Conservation (phyloP, 768 basidiomycete species). For the Amanita inopinata region DNA sequence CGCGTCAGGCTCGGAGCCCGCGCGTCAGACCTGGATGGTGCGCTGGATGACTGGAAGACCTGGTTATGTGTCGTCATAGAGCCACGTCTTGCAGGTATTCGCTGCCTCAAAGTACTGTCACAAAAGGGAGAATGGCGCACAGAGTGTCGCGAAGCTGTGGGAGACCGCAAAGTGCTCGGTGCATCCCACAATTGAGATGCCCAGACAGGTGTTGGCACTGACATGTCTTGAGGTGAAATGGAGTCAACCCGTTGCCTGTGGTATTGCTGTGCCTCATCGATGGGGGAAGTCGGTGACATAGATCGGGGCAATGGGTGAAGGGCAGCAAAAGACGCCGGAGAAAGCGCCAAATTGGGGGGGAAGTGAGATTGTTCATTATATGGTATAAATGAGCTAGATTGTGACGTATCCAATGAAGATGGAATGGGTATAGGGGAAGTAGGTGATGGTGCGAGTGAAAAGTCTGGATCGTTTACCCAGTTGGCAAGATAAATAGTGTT, state of each 20-base stretch:
- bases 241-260: conserved; percentile 38
- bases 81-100: conserved; percentile 33
- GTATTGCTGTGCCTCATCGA: conserved; percentile 33
- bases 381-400: conserved; percentile 37
- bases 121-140: conserved; percentile 40
- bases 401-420: conserved; percentile 30
- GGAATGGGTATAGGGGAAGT: conserved; percentile 62
- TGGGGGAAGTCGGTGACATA: conserved; percentile 45
- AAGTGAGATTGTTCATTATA: conserved; percentile 39
- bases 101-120: conserved; percentile 29
- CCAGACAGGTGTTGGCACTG: conserved; percentile 53
- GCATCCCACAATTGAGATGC: conserved; percentile 57
- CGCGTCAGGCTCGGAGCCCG: conserved; percentile 42
- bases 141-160: conserved; percentile 33
- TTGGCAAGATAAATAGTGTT: conserved; percentile 36
- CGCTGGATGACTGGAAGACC: conserved; percentile 64
- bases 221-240: conserved; percentile 52
- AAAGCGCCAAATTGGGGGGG: conserved; percentile 42
- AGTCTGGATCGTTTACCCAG: conserved; percentile 60
- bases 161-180: conserved; percentile 34
- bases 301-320: conserved; percentile 56
- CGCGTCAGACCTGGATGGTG: conserved; percentile 46
- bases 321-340: conserved; percentile 51
- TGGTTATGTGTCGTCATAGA: conserved; percentile 40
- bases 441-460: conserved; percentile 21